phyloP scores from a whole-genome alignment of 2,329 filamentous ascomycete species.

The Phyllachora maydis region DNA sequence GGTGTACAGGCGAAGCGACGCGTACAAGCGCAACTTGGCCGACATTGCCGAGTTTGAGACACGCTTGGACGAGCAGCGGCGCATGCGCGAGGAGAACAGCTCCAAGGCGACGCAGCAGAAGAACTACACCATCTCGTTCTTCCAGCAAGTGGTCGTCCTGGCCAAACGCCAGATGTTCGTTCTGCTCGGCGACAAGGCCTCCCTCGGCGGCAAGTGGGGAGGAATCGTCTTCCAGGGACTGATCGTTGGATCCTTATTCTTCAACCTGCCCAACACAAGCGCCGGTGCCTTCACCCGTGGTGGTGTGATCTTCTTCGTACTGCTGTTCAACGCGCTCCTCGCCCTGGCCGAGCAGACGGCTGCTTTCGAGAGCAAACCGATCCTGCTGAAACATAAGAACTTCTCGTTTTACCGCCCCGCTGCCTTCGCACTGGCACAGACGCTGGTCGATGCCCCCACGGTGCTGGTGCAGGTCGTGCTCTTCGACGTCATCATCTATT shows the following conservation, averaged over 20 bases:
- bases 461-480: slow-evolving; percentile 43
- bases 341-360: slow-evolving; percentile 64
- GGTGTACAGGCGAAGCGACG: too few relatives aligned
- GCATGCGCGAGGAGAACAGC: slow-evolving; percentile 40
- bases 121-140: slow-evolving; percentile 57
- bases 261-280: slow-evolving; percentile 38
- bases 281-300: slow-evolving; percentile 38
- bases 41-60: slow-evolving; percentile 11
- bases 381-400: slow-evolving; percentile 25
- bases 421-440: slow-evolving; percentile 33
- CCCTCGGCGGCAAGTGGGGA: slow-evolving; percentile 60
- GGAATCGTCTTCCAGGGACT: slow-evolving; percentile 56
- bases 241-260: slow-evolving; percentile 64
- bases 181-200: slow-evolving; percentile 57
- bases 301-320: slow-evolving; percentile 25
- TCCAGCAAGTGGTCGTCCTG: slow-evolving; percentile 50
- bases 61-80: slow-evolving; percentile 44
- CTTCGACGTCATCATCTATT: slow-evolving; percentile 58
- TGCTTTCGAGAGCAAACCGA: slow-evolving; percentile 48
- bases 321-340: slow-evolving; percentile 38
- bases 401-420: slow-evolving; percentile 32
- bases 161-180: too few relatives aligned
- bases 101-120: slow-evolving; percentile 47
- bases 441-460: slow-evolving; percentile 35
- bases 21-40: too few relatives aligned